These are phyloP conservation scores for Podaxis mareebaensis DNA, from an alignment of 768 basidiomycete genomes.

Conservation along the genomic window DNA sequence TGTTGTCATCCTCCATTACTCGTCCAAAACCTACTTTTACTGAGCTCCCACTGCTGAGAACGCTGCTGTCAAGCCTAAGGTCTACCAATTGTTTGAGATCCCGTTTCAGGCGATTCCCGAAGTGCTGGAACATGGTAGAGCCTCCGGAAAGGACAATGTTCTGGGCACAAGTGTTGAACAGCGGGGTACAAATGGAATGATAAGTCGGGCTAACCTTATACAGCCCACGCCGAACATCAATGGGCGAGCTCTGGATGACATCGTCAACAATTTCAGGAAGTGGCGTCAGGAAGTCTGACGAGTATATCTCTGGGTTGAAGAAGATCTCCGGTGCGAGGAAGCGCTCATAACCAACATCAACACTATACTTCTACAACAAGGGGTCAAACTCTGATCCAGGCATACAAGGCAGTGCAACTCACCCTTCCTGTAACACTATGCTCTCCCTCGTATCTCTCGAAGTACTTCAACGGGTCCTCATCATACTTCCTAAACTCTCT, in stretches of 20 bases:
- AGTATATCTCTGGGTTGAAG: constrained; percentile 99
- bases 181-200: background rate
- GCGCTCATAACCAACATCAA: constrained; percentile 97
- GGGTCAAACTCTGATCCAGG: background rate
- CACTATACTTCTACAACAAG: constrained; percentile 75
- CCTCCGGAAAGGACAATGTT: constrained; percentile 98
- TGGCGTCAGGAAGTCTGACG: constrained; percentile 96
- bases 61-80: constrained; percentile 79
- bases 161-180: constrained; percentile 35
- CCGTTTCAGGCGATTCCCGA: constrained; percentile 94
- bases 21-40: constrained; percentile 57
- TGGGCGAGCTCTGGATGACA: constrained; percentile 94
- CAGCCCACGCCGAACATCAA: constrained; percentile 93
- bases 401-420: constrained; percentile 24
- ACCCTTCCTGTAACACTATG: constrained; percentile 92
- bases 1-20: background rate
- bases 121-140: constrained; percentile 99
- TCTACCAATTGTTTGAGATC: constrained; percentile 95
- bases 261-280: constrained; percentile 94
- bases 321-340: constrained; percentile 99
- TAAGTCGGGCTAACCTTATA: constrained; percentile 68
- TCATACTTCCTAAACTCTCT: constrained; percentile 99
- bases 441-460: constrained; percentile 92
- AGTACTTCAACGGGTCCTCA: constrained; percentile 91
- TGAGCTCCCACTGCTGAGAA: constrained; percentile 67